phyloP scores from a whole-genome alignment of 768 basidiomycete genomes.

The Cubamyces sp. region DNA sequence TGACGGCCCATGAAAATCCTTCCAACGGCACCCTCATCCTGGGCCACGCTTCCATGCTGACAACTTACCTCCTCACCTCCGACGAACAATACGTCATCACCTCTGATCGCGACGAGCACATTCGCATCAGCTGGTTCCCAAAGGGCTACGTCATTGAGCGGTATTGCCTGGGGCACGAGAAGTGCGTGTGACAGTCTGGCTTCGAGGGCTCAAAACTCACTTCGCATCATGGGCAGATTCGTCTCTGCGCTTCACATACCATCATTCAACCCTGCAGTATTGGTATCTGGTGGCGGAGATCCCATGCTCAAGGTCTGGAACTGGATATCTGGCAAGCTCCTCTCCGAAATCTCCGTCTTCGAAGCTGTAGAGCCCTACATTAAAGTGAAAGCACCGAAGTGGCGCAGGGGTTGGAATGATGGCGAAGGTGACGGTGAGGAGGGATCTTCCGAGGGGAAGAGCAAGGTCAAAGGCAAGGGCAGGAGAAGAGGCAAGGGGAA shows the following conservation, averaged over 20 bases:
- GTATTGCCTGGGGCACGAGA: constrained; percentile 84
- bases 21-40: constrained; percentile 73
- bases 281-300: constrained; percentile 93
- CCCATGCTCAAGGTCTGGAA: constrained; percentile 76
- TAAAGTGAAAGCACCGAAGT: constrained; percentile 40
- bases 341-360: constrained; percentile 55
- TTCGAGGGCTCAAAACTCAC: not conserved
- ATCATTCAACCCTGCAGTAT: constrained; percentile 41
- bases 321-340: constrained; percentile 65
- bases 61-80: constrained; percentile 64
- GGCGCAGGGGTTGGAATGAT: constrained; percentile 35
- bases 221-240: constrained; percentile 52
- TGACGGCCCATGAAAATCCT: constrained; percentile 67
- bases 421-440: constrained; percentile 31
- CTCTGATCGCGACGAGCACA: constrained; percentile 94
- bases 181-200: constrained; percentile 50
- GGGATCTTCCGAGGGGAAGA: constrained; percentile 25
- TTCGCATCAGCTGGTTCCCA: constrained; percentile 90
- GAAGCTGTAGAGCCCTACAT: constrained; percentile 43
- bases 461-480: constrained; percentile 27
- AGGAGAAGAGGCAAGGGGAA: constrained; percentile 24
- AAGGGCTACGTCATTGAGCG: constrained; percentile 83
- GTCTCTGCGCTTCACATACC: constrained; percentile 84
- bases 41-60: constrained; percentile 89
- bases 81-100: constrained; percentile 82